A percentile compares a stretch with the other conserved stretches of the same genome.
phyloP scores from a whole-genome alignment of 1,284 basidiomycete species.

The Trichosporon coremiiforme region DNA sequence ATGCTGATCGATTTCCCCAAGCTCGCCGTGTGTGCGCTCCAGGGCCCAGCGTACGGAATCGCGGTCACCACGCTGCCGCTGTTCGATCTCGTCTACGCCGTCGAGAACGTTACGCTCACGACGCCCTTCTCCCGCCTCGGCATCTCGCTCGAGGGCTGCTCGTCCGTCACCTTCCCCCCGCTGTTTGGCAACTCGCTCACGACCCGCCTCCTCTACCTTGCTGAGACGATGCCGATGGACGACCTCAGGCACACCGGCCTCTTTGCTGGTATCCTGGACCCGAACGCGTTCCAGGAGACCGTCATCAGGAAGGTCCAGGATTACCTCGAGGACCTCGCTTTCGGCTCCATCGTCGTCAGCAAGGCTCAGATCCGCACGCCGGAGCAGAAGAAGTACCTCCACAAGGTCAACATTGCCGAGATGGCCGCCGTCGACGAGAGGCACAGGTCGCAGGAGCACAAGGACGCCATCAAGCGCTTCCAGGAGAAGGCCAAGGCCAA shows the following conservation, averaged over 20 bases:
- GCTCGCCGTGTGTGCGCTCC: slow-evolving; percentile 28
- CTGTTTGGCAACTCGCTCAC: slow-evolving; percentile 28
- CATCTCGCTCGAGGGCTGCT: slow-evolving; percentile 31
- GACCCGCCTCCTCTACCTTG: slow-evolving; percentile 29
- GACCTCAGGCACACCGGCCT: slow-evolving; percentile 27
- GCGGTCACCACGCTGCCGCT: slow-evolving; percentile 31
- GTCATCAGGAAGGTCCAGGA: slow-evolving; percentile 22
- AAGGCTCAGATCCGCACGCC: slow-evolving; percentile 27
- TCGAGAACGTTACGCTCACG: slow-evolving; percentile 28
- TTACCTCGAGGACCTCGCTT: slow-evolving; percentile 27
- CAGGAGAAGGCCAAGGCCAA: slow-evolving; percentile 21
- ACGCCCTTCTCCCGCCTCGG: slow-evolving; percentile 34
- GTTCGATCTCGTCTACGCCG: slow-evolving; percentile 32
- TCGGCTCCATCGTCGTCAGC: slow-evolving; percentile 25
- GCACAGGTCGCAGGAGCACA: slow-evolving; percentile 23
- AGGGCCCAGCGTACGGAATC: slow-evolving; percentile 34
- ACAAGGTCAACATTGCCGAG: slow-evolving; percentile 28
- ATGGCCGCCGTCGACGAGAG: slow-evolving; percentile 26
- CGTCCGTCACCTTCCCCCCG: slow-evolving; percentile 29
- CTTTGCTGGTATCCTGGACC: slow-evolving; percentile 23
- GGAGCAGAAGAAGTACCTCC: slow-evolving; percentile 18
- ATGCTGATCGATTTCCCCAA: slow-evolving; percentile 33
- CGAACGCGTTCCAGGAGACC: slow-evolving; percentile 20
- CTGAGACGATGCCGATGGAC: slow-evolving; percentile 27
- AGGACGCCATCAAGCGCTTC: slow-evolving; percentile 26